Evolutionary conservation across 176 grass and related monocot species (phyloP).

Genomic region (Triticum monococcum): DNA sequence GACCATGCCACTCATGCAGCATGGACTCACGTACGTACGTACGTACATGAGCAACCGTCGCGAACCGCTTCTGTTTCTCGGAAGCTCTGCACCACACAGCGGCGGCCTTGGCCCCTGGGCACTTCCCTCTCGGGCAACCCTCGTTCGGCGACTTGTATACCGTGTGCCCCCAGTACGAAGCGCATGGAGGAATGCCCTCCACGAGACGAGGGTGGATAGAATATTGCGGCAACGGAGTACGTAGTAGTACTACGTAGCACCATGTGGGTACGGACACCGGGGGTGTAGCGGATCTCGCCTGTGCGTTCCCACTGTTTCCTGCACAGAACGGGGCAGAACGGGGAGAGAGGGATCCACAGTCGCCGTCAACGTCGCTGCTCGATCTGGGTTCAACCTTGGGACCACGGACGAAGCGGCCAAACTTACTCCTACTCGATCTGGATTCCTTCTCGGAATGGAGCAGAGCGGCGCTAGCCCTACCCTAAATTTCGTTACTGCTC

Average conservation of each 20-base stretch:
- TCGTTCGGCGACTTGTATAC: neutral
- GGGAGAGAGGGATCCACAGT: neutral
- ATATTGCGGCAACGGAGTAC: too few species aligned
- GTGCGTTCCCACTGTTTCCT: neutral
- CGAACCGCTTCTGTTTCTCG: too few species aligned
- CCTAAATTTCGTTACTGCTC: neutral
- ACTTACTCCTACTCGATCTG: neutral
- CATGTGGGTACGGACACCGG: neutral
- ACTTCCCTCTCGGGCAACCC: too few species aligned
- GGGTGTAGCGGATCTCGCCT: neutral
- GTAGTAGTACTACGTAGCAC: neutral
- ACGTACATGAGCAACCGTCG: too few species aligned
- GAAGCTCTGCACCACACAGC: too few species aligned
- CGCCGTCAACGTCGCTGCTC: neutral
- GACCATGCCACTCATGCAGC: neutral
- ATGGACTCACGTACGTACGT: too few species aligned
- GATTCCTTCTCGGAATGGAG: neutral
- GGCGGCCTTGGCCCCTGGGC: too few species aligned
- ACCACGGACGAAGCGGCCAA: neutral
- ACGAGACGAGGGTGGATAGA: neutral
- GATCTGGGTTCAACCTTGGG: neutral
- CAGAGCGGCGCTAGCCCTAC: neutral
- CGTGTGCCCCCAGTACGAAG: too few species aligned
- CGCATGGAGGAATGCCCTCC: neutral
- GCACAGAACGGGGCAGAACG: neutral